Evolutionary conservation across 805 yeast species (phyloP), one percentile per base, ranked within the genome.

Genomic region (Wickerhamiella alocasiicola): DNA sequence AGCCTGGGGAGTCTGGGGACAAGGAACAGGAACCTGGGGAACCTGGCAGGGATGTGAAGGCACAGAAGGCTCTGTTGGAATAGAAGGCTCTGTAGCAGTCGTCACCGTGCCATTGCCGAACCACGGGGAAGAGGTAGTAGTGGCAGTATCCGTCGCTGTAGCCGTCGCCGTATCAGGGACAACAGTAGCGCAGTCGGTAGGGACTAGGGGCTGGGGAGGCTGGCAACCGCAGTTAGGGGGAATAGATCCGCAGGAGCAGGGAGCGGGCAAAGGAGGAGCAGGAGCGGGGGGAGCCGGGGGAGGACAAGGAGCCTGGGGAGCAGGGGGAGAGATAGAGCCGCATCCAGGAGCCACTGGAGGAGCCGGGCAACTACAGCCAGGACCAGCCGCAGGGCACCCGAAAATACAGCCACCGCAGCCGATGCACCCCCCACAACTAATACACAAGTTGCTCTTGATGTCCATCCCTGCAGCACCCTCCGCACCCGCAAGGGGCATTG

Each of bases 401-500:
- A 16, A 16, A 18, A 18, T 31, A 35, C 37, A 24, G 17, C 33
- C 37, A 24, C 26, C 34, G 15, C 36, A 36, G 30, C 33, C 17
- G 41, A 32, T 13, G 40, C 43, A 37, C 16, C 27, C 11, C 28
- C 17, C 29, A 13, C 21, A 17, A 30, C 33, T 23, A n/a, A n/a
- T n/a, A 31, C 43, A 40, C 23, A 28, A 28, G 26, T 34, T 34
- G 20, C 34, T 29, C 39, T 29, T 40, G 31, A 33, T 30, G 17
- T 23, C 35, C 7, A 33, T 29, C 9, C 20, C 29, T 5, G 20
- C 23, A 12, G 34, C 9, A 9, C 15, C 18, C 13, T 36, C 40
- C 2, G 34, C 11, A 20, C 29, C 40, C 2, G 34, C 11, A 20
- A 30, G 18, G 20, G 34, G 40, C 11, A 15, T 15, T 4, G 34